These are phyloP conservation scores for Annulohypoxylon moriforme DNA, from an alignment of 495 filamentous ascomycete genomes.

Conservation along the genomic window DNA sequence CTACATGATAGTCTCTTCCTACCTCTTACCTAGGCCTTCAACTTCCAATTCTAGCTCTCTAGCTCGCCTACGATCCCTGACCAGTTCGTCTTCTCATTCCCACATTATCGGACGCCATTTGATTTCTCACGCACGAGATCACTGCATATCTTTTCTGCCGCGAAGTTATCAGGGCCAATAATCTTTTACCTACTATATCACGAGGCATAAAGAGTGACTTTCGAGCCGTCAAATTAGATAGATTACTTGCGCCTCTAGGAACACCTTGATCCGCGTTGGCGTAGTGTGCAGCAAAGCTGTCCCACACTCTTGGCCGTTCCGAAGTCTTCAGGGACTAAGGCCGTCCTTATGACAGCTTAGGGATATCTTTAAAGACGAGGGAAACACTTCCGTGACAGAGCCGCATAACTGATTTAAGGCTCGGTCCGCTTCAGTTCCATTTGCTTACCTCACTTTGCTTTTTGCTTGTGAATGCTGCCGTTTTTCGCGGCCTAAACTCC, in stretches of 20 bases:
- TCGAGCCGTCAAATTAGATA: constrained; percentile 41
- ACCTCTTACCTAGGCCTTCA: constrained; percentile 21
- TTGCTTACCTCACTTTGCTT: constrained; percentile 28
- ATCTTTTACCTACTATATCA: constrained; percentile 37
- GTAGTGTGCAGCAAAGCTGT: constrained; percentile 38
- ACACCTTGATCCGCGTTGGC: constrained; percentile 23
- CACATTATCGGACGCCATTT: constrained; percentile 33
- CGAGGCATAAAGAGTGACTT: constrained; percentile 41
- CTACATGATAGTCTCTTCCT: constrained; percentile 41
- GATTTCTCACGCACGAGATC: constrained; percentile 25
- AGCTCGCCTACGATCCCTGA: constrained; percentile 37
- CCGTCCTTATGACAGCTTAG: constrained; percentile 36
- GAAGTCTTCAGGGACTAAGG: constrained; percentile 19
- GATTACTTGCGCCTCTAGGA: constrained; percentile 30
- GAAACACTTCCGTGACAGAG: constrained; percentile 39
- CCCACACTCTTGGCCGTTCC: constrained; percentile 32
- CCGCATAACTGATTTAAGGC: constrained; percentile 47
- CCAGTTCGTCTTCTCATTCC: constrained; percentile 38
- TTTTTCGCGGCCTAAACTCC: constrained; percentile 21
- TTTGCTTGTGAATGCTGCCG: constrained; percentile 37
- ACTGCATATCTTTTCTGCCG: constrained; percentile 36
- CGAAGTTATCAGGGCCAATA: constrained; percentile 35
- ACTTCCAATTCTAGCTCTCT: constrained; percentile 37
- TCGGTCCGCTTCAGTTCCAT: constrained; percentile 32
- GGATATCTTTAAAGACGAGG: constrained; percentile 33